Evolutionary conservation across 225 moss, liverwort and hornwort genomes (phyloP), one percentile per base, ranked within the genome.

Genomic region (Sphagnum tenellum): DNA sequence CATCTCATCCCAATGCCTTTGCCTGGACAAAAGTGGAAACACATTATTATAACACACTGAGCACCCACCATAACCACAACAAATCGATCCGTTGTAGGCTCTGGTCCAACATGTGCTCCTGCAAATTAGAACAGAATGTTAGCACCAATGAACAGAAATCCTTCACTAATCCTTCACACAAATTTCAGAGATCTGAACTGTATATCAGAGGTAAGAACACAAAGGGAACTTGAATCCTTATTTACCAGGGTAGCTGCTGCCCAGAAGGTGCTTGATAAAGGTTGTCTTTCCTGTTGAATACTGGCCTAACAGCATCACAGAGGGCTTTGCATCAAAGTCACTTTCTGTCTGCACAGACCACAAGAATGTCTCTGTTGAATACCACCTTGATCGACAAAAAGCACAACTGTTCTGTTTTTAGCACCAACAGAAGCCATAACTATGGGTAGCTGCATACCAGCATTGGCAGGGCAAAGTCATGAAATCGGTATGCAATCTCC

Each of bases 261-360:
- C 82, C 9, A 96, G 74, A 64, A 96, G 67, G 78, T 96, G 96
- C 77, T 96, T 96, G 66, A 96, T 96, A 52, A 96, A 92, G 14
- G 96, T 96, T 3, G 96, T 96, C 71, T 96, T 96, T 10, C 96
- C 96, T 50, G 96, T 96, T n/a, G 96, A 96, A 67, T 96, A 96
- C 64, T 96, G 96, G 64, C 96, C 96, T 78, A 96, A 73, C 63
- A 96, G 80, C 96, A 96, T 96, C 14, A 96, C 96, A 85, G 90
- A 89, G 45, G 96, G 96, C 81, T 87, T 96, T 45, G 92, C 88
- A 73, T 96, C 96, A 58, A 96, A 96, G 70, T 96, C 96, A 66
- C 96, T 96, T 81, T 96, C 92, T 68, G 92, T 90, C 95, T 92
- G 89, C 71, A 73, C 8, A 29, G 29, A 29, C 29, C 47, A 47